phyloP scores from a whole-genome alignment of 768 basidiomycete species.

The Lentinula raphanica region DNA sequence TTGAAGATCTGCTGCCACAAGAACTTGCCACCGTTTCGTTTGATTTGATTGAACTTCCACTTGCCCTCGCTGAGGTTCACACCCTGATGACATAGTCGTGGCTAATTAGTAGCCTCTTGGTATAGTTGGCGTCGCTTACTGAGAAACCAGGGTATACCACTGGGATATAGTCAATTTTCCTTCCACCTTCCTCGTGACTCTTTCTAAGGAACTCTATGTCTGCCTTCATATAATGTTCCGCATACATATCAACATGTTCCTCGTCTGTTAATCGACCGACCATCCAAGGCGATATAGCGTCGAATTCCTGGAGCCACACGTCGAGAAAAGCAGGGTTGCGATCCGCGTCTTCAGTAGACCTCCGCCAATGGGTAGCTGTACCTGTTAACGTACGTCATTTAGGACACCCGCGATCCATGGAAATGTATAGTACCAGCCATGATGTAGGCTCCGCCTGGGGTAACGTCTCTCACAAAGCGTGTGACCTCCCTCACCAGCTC shows the following conservation, averaged over 20 bases:
- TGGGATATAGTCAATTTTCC: constrained; percentile 76
- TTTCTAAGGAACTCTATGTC: constrained; percentile 58
- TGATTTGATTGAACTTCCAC: constrained; percentile 69
- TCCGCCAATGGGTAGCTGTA: constrained; percentile 71
- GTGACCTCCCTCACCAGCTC: constrained; percentile 50
- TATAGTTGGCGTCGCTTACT: constrained; percentile 37
- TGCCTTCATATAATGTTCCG: constrained; percentile 53
- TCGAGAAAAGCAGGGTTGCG: constrained; percentile 57
- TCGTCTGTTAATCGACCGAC: constrained; percentile 64
- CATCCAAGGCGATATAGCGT: constrained; percentile 81
- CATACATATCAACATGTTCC: constrained; percentile 59
- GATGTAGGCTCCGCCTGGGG: constrained; percentile 72
- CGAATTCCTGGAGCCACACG: constrained; percentile 74
- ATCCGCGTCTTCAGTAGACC: constrained; percentile 65
- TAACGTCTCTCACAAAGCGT: constrained; percentile 51
- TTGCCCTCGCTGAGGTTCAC: constrained; percentile 67
- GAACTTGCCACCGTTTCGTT: constrained; percentile 69
- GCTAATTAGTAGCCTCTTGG: not conserved
- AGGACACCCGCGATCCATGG: not conserved
- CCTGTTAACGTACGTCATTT: constrained; percentile 31
- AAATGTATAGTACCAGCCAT: constrained; percentile 32
- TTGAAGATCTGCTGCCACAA: constrained; percentile 77
- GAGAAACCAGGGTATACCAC: constrained; percentile 80
- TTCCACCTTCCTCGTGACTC: constrained; percentile 37
- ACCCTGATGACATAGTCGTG: constrained; percentile 37